Percentiles rank a stretch among this genome's conserved stretches.
These are phyloP conservation scores for Acanthamoeba triangularis DNA, from an alignment of 208 protist genomes.

Conservation along the genomic window DNA sequence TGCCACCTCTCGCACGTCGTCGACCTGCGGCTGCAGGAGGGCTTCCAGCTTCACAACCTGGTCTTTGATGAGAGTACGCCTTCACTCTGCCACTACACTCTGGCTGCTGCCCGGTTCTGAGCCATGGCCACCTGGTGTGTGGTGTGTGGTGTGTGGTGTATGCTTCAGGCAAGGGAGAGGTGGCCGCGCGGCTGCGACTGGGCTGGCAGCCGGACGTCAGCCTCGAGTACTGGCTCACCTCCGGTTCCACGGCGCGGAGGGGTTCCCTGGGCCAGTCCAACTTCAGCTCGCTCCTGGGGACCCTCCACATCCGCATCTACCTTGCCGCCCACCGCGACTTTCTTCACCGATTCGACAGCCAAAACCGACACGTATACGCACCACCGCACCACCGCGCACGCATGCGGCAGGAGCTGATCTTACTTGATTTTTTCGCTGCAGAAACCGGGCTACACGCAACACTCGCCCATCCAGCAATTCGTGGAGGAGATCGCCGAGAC, in stretches of 20 bases:
- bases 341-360: conserved; percentile 12
- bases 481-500: conserved; percentile 67
- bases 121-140: too few species aligned
- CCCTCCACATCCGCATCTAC: conserved; percentile 35
- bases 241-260: not conserved
- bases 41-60: conserved; percentile 64
- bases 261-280: not conserved
- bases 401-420: not conserved
- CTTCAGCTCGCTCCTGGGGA: not conserved
- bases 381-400: not conserved
- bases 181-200: conserved; percentile 32
- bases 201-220: conserved; percentile 48
- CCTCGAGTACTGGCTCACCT: conserved; percentile 53
- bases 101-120: not conserved
- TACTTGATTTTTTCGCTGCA: not conserved
- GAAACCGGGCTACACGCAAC: conserved; percentile 26
- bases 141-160: too few species aligned
- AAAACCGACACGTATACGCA: not conserved
- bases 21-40: conserved; percentile 69
- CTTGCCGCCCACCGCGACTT: not conserved
- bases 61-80: conserved; percentile 28
- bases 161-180: not conserved
- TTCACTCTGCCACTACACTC: not conserved
- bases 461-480: conserved; percentile 64
- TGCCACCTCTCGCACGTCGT: conserved; percentile 67